A percentile compares a stretch with the other conserved stretches of the same genome.
Evolutionary conservation across 176 grass and related monocot species (phyloP).

Genomic region (Oryza brachyantha): DNA sequence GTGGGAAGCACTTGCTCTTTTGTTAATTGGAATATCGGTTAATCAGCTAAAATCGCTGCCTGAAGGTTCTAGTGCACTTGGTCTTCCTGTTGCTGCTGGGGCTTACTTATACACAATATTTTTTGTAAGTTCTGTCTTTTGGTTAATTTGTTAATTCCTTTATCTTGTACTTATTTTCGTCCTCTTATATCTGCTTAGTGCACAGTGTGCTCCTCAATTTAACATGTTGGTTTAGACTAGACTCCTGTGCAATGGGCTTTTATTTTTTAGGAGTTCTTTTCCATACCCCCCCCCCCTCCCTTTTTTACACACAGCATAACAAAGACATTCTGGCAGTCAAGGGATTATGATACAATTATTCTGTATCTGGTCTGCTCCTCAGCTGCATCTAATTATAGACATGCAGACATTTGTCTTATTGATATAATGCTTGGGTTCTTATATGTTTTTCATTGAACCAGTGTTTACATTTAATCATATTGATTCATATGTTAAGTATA

Average conservation of each 20-base stretch:
- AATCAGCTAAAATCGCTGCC: constrained; percentile 91
- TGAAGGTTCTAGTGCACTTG: constrained; percentile 76
- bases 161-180: not conserved
- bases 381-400: constrained; percentile 9
- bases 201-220: not conserved
- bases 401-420: not conserved
- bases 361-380: not conserved
- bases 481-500: not conserved
- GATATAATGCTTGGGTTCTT: not conserved
- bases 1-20: constrained; percentile 96
- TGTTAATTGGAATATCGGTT: constrained; percentile 95
- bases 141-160: not conserved
- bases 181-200: not conserved
- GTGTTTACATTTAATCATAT: not conserved
- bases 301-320: not conserved
- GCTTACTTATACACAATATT: constrained; percentile 88
- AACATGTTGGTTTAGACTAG: not conserved
- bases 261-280: not conserved
- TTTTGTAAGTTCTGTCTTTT: constrained; percentile 68
- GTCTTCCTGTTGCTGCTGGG: constrained; percentile 80
- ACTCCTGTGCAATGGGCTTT: not conserved
- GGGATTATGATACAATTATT: not conserved
- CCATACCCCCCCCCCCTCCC: no score
- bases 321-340: not conserved
- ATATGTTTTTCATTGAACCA: constrained; percentile 1